phyloP scores from a whole-genome alignment of 1,284 basidiomycete genomes.

The Heimioporus retisporus region DNA sequence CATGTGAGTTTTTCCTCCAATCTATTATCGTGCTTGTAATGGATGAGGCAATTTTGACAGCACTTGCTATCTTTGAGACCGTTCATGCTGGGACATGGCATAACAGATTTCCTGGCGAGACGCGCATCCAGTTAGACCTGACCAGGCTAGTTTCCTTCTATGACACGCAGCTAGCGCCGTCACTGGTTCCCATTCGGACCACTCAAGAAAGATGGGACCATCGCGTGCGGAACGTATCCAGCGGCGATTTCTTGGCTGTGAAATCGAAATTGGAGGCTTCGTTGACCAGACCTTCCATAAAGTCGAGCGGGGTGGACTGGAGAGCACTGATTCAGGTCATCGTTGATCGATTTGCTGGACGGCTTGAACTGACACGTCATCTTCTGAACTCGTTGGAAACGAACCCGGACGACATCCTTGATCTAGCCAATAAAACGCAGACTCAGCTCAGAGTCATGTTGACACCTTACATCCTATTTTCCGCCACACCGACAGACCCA shows the following conservation, averaged over 20 bases:
- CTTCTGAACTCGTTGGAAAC: conserved; percentile 41
- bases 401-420: conserved; percentile 3
- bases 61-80: conserved; percentile 15
- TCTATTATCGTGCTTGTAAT: not conserved
- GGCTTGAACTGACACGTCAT: conserved; percentile 52
- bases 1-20: conserved; percentile 15
- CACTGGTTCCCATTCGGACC: conserved; percentile 36
- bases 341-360: conserved; percentile 52
- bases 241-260: conserved; percentile 22
- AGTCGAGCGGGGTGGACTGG: conserved; percentile 55
- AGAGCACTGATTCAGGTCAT: conserved; percentile 48
- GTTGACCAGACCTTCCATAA: conserved; percentile 22
- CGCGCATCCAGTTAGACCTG: conserved; percentile 44
- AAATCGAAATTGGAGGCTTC: conserved; percentile 33
- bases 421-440: conserved; percentile 25
- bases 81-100: conserved; percentile 44
- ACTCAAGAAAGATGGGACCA: conserved; percentile 38
- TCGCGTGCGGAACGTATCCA: conserved; percentile 40
- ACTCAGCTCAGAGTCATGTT: conserved; percentile 32
- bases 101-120: conserved; percentile 44
- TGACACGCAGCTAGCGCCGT: conserved; percentile 40
- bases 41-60: not conserved
- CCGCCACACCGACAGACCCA: conserved; percentile 4
- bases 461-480: conserved; percentile 24
- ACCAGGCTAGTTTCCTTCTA: conserved; percentile 45